phyloP scores from a whole-genome alignment of 2,329 filamentous ascomycete genomes.

The Moelleriella libera region DNA sequence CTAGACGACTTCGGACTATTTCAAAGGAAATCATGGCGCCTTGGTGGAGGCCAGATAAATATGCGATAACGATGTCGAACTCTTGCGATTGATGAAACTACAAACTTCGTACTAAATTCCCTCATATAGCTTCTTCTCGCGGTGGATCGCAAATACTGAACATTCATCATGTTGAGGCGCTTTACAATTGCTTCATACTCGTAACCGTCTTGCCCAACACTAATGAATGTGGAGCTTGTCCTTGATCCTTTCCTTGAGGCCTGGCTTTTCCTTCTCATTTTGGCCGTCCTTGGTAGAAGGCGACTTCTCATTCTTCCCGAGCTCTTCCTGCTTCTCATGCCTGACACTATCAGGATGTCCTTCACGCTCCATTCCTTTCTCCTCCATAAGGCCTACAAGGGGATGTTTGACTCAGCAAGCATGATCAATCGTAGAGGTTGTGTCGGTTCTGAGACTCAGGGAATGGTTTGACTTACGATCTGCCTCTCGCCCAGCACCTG shows the following conservation, averaged over 20 bases:
- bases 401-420: no score
- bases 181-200: not conserved
- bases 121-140: no score
- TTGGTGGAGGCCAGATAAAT: not conserved
- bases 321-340: not conserved
- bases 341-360: not conserved
- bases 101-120: no score
- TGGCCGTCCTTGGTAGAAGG: constrained; percentile 3
- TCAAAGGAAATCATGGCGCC: not conserved
- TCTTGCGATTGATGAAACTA: no score
- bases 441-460: no score
- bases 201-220: not conserved
- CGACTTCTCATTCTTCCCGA: not conserved
- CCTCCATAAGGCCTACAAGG: constrained; percentile 16
- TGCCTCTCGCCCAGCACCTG: constrained; percentile 52
- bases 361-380: constrained; percentile 15
- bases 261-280: constrained; percentile 28
- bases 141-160: no score
- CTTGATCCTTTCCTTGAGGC: constrained; percentile 52
- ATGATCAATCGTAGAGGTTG: no score
- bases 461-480: constrained; percentile 30
- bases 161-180: no score
- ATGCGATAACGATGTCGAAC: no score
- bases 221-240: constrained; percentile 45
- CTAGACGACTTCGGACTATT: not conserved